Evolutionary conservation across 1,284 basidiomycete species (phyloP), one percentile per base, ranked within the genome.

Genomic region (Cutaneotrichosporon sp.): DNA sequence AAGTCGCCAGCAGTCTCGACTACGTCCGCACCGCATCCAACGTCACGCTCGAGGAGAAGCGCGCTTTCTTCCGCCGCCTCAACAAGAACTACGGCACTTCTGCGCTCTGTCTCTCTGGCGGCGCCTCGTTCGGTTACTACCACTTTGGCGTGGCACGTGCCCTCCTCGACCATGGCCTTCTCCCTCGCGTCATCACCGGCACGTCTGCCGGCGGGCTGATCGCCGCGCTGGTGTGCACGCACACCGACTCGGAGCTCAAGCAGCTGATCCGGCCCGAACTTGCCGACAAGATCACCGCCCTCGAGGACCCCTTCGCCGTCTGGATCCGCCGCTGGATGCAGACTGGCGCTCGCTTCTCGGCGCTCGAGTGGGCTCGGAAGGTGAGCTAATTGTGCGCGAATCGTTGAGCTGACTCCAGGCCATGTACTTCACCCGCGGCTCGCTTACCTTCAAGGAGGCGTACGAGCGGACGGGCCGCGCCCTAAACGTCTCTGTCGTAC

Each of bases 391-490:
- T 31, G 11, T 18, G 18, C 22, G 10, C 13, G 22, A n/a, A 24
- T 20, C 22, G 18, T 52, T n/a, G 7, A 38, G 46, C 46, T 57
- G 31, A 85, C 84, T 1, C 16, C 18, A 57, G 55, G 78, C 84
- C 3, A 82, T 87, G 50, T 99, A 92, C 81, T 98, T 97, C 79
- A 98, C 94, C 6, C 85, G 88, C 65, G 97, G 97, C 4, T 94
- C 90, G 1, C 86, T 92, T 84, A 99, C 95, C 0, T 99, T 99
- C 82, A 87, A 87, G 58, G 97, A 99, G 75, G 95, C 95, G 0
- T 98, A 95, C 73, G 82, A 92, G 73, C 85, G 89, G 67, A 99
- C 97, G 0, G 95, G 97, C 25, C 85, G 92, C 61, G 92, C 73
- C 63, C 82, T 99, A 36, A 99, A 98, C 76, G 88, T 99, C 49